Base-by-base conservation (phyloP, 2,329 filamentous ascomycete species). In the Cercospora brassicicola region DNA sequence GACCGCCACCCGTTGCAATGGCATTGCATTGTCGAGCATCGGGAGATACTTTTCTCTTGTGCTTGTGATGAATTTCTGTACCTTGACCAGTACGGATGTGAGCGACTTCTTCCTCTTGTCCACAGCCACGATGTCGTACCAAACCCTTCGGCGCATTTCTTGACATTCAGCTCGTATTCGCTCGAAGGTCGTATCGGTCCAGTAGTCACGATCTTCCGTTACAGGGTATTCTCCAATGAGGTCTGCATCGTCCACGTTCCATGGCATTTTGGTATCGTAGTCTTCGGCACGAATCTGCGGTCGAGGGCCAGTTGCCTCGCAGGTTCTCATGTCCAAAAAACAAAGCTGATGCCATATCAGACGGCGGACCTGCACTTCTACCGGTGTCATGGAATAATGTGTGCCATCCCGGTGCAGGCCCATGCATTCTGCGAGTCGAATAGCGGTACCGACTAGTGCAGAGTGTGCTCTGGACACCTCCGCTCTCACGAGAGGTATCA, bases 321-420 rank as follows among this genome's bases (percentile, higher is more conserved):
- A 91, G 0, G 90, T 92, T 45, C 90, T 84, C 66, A 92, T 86
- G 76, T 93, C 91, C 8, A 94, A 83, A 76, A 91, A 91, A 78
- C 90, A 92, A 20, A 94, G 83, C 73, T 93, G 90, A 76, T 92
- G 89, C 91, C 91, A 93, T 36, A 93, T 83, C 45, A 93, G 80
- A 4, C 91, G 87, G 11, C 91, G 87, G 2, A 92, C 83, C 63
- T 93, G 90, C 0, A 88, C 89, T 73, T 93, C 90, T 2, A 92
- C 80, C 0, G 90, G 85, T 2, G 84, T 86, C 66, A 90, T 84
- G 1, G 86, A 87, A 73, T 91, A 92, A 9, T 85, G 83, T 53
- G 87, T 85, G 15, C 89, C 89, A 71, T 93, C 91, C 8, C 89
- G 85, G 75, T 93, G 89, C 18, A 93, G 80, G 1, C 90, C 90